phyloP scores from a whole-genome alignment of 176 grass and related monocot species.

The Miscanthus lutarioriparius region DNA sequence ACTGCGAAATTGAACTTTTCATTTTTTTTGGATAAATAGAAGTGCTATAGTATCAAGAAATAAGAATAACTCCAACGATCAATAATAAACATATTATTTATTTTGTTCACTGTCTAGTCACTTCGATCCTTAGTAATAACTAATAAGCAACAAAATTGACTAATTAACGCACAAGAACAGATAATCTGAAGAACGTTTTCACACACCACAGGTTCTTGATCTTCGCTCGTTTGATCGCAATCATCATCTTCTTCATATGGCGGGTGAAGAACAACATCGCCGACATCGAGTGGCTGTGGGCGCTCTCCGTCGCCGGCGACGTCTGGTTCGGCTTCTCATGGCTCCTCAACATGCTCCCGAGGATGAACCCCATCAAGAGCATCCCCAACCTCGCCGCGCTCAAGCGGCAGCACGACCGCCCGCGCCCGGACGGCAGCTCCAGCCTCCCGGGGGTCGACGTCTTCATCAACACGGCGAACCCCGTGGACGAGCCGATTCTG shows the following conservation, averaged over 20 bases:
- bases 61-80: no score
- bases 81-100: no score
- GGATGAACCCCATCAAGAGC: constrained; percentile 44
- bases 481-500: constrained; percentile 37
- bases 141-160: no score
- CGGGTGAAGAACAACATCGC: constrained; percentile 28
- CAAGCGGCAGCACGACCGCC: not conserved
- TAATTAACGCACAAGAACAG: no score
- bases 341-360: constrained; percentile 49
- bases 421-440: not conserved
- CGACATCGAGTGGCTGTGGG: constrained; percentile 36
- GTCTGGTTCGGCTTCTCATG: constrained; percentile 52
- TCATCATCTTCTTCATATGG: constrained; percentile 48
- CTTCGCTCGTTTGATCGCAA: constrained; percentile 7
- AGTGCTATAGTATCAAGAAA: no score
- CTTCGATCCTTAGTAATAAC: no score
- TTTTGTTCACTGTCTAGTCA: no score
- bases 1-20: no score
- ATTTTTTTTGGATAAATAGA: no score
- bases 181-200: not conserved
- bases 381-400: constrained; percentile 32
- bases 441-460: constrained; percentile 38
- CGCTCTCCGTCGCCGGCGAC: constrained; percentile 33
- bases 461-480: constrained; percentile 50
- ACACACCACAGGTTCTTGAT: constrained; percentile 33